Conservation (phyloP, 202 grass and related monocot species). For the Setaria italica region DNA sequence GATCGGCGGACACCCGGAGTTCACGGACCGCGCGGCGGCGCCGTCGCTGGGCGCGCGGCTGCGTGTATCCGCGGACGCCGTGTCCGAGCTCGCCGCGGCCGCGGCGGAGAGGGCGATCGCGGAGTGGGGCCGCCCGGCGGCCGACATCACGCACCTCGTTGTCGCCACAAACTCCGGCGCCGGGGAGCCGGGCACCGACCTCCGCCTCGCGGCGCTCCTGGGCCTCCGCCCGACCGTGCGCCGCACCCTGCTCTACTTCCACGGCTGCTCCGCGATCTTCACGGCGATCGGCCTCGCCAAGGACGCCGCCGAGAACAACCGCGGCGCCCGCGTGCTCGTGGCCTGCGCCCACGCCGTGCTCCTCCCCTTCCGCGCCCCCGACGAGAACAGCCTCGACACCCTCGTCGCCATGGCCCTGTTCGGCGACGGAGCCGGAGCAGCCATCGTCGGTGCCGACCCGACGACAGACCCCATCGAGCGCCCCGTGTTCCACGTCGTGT, state of each 20-base stretch:
- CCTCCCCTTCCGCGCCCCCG: not conserved
- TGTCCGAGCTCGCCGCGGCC: not conserved
- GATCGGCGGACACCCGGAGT: not conserved
- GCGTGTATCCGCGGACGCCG: not conserved
- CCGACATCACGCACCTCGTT: conserved; percentile 21
- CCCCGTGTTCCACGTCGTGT: conserved; percentile 39
- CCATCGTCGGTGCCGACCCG: conserved; percentile 62
- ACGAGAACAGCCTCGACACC: not conserved
- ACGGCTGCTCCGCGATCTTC: conserved; percentile 22
- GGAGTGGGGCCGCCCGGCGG: conserved; percentile 2
- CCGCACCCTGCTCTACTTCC: conserved; percentile 46
- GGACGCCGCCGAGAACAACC: conserved; percentile 48
- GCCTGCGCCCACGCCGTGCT: not conserved
- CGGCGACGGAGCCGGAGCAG: conserved; percentile 50
- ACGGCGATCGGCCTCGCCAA: conserved; percentile 40
- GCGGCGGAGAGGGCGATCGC: not conserved
- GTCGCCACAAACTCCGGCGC: not conserved
- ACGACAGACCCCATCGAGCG: not conserved
- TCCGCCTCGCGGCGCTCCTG: conserved; percentile 7
- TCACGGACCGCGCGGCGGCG: not conserved
- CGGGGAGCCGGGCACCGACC: conserved; percentile 6
- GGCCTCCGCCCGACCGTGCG: conserved; percentile 5
- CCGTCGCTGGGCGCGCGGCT: not conserved
- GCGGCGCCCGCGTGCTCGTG: conserved; percentile 17
- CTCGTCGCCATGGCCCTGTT: conserved; percentile 49